Evolutionary conservation across 2,329 filamentous ascomycete species (phyloP).

Genomic region (Claviceps quebecensis): DNA sequence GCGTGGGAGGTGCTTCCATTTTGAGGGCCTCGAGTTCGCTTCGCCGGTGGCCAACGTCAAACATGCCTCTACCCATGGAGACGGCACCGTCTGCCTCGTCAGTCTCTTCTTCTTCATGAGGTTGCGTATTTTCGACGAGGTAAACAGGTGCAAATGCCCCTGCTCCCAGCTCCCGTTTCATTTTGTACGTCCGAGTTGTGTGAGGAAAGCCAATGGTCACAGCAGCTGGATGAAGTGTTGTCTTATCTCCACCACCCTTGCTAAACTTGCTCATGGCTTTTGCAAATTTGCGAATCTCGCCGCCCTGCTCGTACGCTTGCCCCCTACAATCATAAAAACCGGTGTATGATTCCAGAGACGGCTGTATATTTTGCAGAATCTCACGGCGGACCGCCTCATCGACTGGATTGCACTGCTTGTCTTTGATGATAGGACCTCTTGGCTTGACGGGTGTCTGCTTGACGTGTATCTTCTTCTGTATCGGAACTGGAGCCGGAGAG

Average conservation of each 20-base stretch:
- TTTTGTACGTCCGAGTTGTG: conserved; percentile 52
- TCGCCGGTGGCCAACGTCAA: conserved; percentile 41
- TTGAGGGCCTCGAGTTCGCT: conserved; percentile 71
- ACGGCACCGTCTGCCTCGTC: conserved; percentile 27
- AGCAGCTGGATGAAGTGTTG: conserved; percentile 41
- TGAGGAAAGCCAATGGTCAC: conserved; percentile 56
- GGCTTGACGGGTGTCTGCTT: conserved; percentile 25
- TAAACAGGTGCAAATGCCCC: conserved; percentile 95
- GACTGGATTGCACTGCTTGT: conserved; percentile 77
- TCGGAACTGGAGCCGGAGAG: conserved; percentile 16
- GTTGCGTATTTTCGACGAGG: conserved; percentile 60
- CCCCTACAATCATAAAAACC: conserved; percentile 66
- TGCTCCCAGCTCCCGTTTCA: conserved; percentile 77
- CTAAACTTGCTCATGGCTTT: conserved; percentile 48
- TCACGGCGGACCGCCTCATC: conserved; percentile 59
- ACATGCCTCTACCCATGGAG: conserved; percentile 48
- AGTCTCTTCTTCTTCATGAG: conserved; percentile 27
- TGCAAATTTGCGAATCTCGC: conserved; percentile 70
- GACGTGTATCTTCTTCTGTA: conserved; percentile 16
- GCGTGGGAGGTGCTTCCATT: conserved; percentile 76
- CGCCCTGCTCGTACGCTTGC: conserved; percentile 48
- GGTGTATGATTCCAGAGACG: conserved; percentile 57
- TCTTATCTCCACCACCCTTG: conserved; percentile 46
- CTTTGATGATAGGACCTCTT: conserved; percentile 65
- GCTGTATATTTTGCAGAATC: conserved; percentile 62